A percentile compares a stretch with the other conserved stretches of the same genome.
phyloP scores from a whole-genome alignment of 2,329 filamentous ascomycete genomes.

The Zarea fungicola region DNA sequence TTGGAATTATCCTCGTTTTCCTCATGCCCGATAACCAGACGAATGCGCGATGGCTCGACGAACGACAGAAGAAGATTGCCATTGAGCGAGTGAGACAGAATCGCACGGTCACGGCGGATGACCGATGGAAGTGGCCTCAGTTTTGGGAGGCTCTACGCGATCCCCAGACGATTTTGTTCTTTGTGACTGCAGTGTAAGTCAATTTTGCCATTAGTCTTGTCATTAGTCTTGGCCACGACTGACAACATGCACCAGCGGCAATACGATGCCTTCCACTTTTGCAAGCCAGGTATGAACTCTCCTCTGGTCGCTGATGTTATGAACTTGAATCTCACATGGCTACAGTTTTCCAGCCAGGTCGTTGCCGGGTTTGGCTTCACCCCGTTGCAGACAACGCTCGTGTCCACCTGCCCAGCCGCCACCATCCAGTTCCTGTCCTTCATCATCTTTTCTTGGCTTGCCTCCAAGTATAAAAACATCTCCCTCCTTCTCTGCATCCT shows the following conservation, averaged over 20 bases:
- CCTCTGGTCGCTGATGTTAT: too few species aligned
- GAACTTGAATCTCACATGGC: neutral
- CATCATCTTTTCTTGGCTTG: slow-evolving; percentile 1
- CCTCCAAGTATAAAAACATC: slow-evolving; percentile 4
- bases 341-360: slow-evolving; percentile 4
- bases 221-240: neutral
- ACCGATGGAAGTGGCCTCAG: slow-evolving; percentile 14
- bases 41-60: neutral
- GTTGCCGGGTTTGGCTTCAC: slow-evolving; percentile 4
- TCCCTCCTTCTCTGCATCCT: neutral
- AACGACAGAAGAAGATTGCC: slow-evolving; percentile 15
- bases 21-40: slow-evolving; percentile 6
- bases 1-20: neutral
- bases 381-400: neutral
- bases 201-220: too few species aligned
- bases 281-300: neutral
- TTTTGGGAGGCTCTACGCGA: slow-evolving; percentile 13
- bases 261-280: slow-evolving; percentile 4
- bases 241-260: neutral
- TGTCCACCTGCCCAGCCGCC: slow-evolving; percentile 1
- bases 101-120: slow-evolving; percentile 12
- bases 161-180: slow-evolving; percentile 3
- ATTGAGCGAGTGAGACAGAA: slow-evolving; percentile 7
- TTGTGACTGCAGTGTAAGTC: slow-evolving; percentile 4
- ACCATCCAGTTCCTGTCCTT: slow-evolving; percentile 6